phyloP scores from a whole-genome alignment of 2,329 filamentous ascomycete genomes.

The Pestalotiopsis sp. region DNA sequence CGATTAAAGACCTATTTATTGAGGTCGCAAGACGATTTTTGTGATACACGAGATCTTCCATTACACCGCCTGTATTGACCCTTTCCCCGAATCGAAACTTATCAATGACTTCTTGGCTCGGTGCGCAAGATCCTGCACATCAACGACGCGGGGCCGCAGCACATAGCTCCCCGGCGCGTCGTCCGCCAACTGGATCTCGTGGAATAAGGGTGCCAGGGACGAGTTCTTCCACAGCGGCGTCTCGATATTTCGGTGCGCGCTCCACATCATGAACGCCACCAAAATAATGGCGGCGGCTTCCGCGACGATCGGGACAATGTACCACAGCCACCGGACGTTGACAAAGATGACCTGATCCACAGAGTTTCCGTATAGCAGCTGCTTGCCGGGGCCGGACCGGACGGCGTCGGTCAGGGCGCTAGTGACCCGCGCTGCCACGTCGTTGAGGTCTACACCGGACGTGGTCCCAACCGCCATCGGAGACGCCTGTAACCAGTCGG shows the following conservation, averaged over 20 bases:
- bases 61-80: too few relatives aligned
- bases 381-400: background rate
- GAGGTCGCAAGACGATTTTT: too few relatives aligned
- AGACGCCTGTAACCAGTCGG: background rate
- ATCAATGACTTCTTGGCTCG: too few relatives aligned
- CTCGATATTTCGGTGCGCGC: background rate
- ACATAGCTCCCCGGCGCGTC: background rate
- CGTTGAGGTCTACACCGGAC: background rate
- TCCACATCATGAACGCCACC: background rate
- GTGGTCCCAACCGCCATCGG: background rate
- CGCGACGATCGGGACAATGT: background rate
- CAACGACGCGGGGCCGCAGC: too few relatives aligned
- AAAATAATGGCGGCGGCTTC: background rate
- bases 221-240: constrained; percentile 5
- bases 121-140: too few relatives aligned
- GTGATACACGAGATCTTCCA: too few relatives aligned
- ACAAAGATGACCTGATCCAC: constrained; percentile 2
- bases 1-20: too few relatives aligned
- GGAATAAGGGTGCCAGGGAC: background rate
- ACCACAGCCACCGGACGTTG: background rate
- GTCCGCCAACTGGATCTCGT: background rate
- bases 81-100: too few relatives aligned
- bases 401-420: constrained; percentile 20
- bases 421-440: constrained; percentile 5
- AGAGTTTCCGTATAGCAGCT: background rate